Evolutionary conservation across 108 stramenopile species (phyloP), one percentile per base, ranked within the genome.

Genomic region (Chaetoceros muelleri): DNA sequence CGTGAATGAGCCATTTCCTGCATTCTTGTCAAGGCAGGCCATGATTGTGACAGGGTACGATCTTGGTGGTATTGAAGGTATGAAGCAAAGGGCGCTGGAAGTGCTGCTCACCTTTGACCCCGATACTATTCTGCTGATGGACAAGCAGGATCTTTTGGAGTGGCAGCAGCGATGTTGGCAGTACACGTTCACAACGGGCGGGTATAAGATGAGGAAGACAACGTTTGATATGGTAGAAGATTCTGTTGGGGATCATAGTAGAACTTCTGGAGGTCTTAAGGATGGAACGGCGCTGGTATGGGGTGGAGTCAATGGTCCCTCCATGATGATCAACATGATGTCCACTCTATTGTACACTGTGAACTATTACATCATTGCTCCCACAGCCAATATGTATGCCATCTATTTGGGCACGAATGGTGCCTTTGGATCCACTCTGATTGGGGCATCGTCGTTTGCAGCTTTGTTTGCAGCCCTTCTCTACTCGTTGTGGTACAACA

Each of bases 291-390:
- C 17, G 22, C 16, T 30, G 7, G 3, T 46, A 40, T 44, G 30
- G 25, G 40, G 45, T 24, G 80, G 80, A 28, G 65, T 72, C 16
- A 64, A 75, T 62, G 46, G 30, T 19, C 23, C 50, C 1, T 69
- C 70, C 26, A 61, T 82, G 72, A 58, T 64, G 28, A 67, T 84
- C 52, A 84, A 84, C 53, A 64, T 84, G 44, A 16, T 75, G 31
- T 80, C 79, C 5, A 75, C 70, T 21, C 28, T 80, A 17, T 52
- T 84, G 30, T 84, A 84, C 66, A 84, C 77, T 2, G 69, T 80
- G 30, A 89, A 89, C 61, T 89, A 82, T 57, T 84, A 79, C 57
- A 73, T 82, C 45, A 64, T 79, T 30, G 74, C 75, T 56, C 73
- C 87, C 24, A 83, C 81, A 8, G 73, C 83, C 18, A 77, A 67